phyloP scores from a whole-genome alignment of 306 rosid genomes.

The Heteromeles arbutifolia region DNA sequence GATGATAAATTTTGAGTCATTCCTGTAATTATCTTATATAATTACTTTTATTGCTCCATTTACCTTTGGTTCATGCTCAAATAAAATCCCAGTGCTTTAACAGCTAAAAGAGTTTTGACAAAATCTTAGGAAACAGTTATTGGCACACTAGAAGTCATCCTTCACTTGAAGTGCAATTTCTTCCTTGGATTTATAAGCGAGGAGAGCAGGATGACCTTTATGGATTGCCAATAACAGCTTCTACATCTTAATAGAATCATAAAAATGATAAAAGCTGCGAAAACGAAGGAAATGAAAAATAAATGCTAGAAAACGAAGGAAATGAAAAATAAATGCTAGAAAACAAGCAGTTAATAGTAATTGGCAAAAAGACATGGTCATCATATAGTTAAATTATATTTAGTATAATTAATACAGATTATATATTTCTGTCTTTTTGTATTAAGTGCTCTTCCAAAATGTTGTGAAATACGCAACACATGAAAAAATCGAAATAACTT shows the following conservation, averaged over 20 bases:
- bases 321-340: background rate
- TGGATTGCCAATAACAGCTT: background rate
- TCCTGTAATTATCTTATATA: background rate
- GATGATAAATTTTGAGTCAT: too few relatives aligned
- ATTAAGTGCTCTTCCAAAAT: background rate
- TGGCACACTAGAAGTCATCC: background rate
- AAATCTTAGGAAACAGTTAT: background rate
- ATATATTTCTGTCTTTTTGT: background rate
- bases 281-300: background rate
- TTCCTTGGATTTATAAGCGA: background rate
- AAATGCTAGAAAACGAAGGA: background rate
- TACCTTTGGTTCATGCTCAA: background rate
- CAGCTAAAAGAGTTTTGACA: background rate
- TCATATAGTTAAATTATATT: background rate
- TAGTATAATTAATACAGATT: too few relatives aligned
- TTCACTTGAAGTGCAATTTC: background rate
- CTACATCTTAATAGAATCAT: background rate
- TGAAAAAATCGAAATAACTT: too few relatives aligned
- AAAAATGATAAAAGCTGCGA: background rate
- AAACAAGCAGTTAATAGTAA: background rate
- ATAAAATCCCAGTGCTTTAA: background rate
- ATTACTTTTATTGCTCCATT: background rate
- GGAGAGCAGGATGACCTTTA: background rate
- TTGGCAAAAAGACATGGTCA: background rate
- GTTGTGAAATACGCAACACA: background rate